Evolutionary conservation across 208 protist genomes (phyloP).

Genomic region (Wallacemonas collosoma): DNA sequence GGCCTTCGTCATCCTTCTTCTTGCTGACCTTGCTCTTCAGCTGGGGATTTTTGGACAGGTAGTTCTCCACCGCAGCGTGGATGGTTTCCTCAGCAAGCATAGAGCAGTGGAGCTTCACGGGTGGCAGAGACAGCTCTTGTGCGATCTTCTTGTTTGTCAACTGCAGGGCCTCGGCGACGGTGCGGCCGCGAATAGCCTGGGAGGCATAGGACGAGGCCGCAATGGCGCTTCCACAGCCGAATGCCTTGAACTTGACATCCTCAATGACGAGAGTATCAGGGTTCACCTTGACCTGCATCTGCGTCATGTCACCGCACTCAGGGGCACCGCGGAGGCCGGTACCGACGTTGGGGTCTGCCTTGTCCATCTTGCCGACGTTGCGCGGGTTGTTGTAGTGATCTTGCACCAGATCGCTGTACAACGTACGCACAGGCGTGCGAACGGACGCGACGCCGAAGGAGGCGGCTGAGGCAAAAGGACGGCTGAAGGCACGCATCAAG

Average conservation of each 20-base stretch:
- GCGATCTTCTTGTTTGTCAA: conserved; percentile 99
- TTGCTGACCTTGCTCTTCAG: conserved; percentile 88
- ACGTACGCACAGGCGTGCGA: conserved; percentile 37
- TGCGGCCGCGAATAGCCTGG: conserved; percentile 98
- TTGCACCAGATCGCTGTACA: conserved; percentile 97
- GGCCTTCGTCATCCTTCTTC: conserved; percentile 15
- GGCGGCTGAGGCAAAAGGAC: conserved; percentile 5
- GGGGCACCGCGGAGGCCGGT: conserved; percentile 98
- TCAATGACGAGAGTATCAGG: conserved; percentile 90
- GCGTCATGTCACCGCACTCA: conserved; percentile 99
- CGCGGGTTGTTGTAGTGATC: conserved; percentile 99
- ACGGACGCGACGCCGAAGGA: conserved; percentile 2
- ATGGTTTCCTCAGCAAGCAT: conserved; percentile 99
- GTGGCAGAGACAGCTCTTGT: conserved; percentile 97
- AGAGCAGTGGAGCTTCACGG: conserved; percentile 99
- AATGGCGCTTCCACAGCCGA: conserved; percentile 99
- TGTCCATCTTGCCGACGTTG: conserved; percentile 98
- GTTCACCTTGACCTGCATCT: conserved; percentile 97
- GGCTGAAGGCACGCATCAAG: conserved; percentile 18
- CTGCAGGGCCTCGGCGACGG: conserved; percentile 94
- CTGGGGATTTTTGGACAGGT: conserved; percentile 93
- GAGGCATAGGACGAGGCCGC: conserved; percentile 97
- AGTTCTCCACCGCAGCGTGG: conserved; percentile 97
- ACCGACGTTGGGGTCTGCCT: conserved; percentile 95
- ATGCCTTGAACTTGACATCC: conserved; percentile 98